Base-by-base conservation (phyloP, 768 basidiomycete species). In the Lactarius akahatsu region DNA sequence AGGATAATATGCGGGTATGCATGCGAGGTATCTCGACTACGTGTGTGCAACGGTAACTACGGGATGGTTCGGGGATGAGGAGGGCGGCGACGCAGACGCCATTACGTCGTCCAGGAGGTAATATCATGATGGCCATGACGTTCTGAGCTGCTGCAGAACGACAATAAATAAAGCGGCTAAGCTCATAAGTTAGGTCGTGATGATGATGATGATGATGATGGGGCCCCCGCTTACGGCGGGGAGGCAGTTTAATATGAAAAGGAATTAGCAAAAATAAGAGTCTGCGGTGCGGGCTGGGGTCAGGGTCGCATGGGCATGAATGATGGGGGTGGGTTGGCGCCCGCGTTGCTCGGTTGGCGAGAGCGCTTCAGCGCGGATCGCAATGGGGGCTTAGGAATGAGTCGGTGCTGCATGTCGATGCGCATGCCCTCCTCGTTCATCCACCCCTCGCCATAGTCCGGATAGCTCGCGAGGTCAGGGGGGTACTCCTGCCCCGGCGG, bases 361-460 rank as follows among this genome's bases (percentile, higher is more conserved):
- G 72, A 41, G 20, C 75, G 75, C 78, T 93, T 94, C 69, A 94
- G 81, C 16, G 88, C 91, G 10, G 90, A 86, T 32, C 91, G 86
- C 18, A 86, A 79, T 0, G 89, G 88, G 1, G 79, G 75, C 71
- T 90, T 92, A 58, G 90, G 90, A 67, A 93, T 80, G 54, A 89
- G 82, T 40, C 87, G 85, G 76, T 92, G 90, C 23, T 80, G 80
- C 82, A 91, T 84, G 76, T 92, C 90, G 66, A 94, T 94, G 50
- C 88, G 84, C n/a, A 85, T 76, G 26, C 91, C 85, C 20, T 86
- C 85, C 72, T 94, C 91, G 76, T 92, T 92, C 88, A 90, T 89
- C 91, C 91, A 93, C 7, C 91, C 91, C 32, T 81, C 76, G 0
- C 83, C 86, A n/a, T 80, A 80, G 56, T 90, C 87, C 1, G 91